phyloP scores from a whole-genome alignment of 805 yeast species.

The Metschnikowia baotianmanensis region DNA sequence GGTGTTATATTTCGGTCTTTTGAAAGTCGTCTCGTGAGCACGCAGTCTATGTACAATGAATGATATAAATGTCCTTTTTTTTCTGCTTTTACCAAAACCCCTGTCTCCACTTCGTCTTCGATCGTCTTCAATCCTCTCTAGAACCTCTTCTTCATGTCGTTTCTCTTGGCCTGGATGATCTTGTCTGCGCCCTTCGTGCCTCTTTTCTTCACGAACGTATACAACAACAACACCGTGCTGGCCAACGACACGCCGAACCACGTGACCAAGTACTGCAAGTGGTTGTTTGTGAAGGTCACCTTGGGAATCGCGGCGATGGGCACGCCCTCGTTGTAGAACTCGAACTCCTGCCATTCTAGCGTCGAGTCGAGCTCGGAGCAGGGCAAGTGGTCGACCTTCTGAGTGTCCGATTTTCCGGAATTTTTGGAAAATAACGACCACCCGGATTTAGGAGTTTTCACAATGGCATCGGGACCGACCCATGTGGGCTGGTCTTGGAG shows the following conservation, averaged over 20 bases:
- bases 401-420: slow-evolving; percentile 12
- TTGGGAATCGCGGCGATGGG: slow-evolving; percentile 86
- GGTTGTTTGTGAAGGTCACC: slow-evolving; percentile 82
- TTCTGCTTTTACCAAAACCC: not conserved
- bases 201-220: slow-evolving; percentile 29
- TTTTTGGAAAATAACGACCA: slow-evolving; percentile 13
- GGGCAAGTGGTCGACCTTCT: slow-evolving; percentile 20
- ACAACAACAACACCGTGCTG: slow-evolving; percentile 62
- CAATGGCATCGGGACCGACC: slow-evolving; percentile 19
- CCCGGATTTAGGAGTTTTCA: slow-evolving; percentile 9
- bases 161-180: slow-evolving; percentile 38
- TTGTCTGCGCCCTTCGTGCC: slow-evolving; percentile 37
- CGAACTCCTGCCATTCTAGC: slow-evolving; percentile 41
- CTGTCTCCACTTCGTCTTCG: not conserved
- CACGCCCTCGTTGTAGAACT: slow-evolving; percentile 77
- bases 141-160: slow-evolving; percentile 31
- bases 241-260: slow-evolving; percentile 89
- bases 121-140: not conserved
- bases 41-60: slow-evolving; percentile 8
- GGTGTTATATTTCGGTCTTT: slow-evolving; percentile 38
- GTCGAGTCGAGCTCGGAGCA: slow-evolving; percentile 29
- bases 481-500: slow-evolving; percentile 62
- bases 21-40: slow-evolving; percentile 21
- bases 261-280: slow-evolving; percentile 85
- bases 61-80: not conserved